Percentiles rank a stretch among this genome's conserved stretches.
These are phyloP conservation scores for Penicillium sp. DNA, from an alignment of 2,329 filamentous ascomycete genomes.

Conservation along the genomic window DNA sequence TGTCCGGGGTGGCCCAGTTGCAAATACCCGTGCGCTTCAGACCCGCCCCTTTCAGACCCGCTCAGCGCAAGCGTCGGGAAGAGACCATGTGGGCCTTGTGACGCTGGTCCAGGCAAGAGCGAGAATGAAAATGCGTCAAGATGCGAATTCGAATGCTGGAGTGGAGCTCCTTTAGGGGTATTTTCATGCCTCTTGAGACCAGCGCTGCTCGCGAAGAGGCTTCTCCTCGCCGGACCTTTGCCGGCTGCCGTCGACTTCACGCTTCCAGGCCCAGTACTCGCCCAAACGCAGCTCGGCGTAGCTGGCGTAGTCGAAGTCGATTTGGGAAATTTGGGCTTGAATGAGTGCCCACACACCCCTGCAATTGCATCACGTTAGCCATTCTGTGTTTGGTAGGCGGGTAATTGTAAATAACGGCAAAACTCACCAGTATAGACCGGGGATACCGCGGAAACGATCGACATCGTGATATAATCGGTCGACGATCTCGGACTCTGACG, in stretches of 20 bases:
- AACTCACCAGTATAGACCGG: constrained; percentile 70
- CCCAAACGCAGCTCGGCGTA: constrained; percentile 84
- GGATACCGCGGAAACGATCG: constrained; percentile 81
- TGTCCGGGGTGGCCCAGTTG: not conserved
- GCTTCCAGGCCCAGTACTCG: constrained; percentile 93
- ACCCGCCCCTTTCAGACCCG: not conserved
- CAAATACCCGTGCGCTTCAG: not conserved
- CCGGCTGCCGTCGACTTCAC: constrained; percentile 65
- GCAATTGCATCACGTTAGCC: constrained; percentile 36
- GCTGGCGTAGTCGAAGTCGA: constrained; percentile 92
- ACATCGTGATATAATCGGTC: constrained; percentile 74
- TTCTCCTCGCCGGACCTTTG: constrained; percentile 55
- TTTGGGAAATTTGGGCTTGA: constrained; percentile 88
- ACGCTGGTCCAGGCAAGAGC: not conserved
- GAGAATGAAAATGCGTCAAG: not conserved
- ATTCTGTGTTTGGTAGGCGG: not conserved
- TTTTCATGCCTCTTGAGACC: constrained; percentile 59
- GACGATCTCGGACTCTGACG: constrained; percentile 60
- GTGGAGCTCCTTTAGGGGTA: not conserved
- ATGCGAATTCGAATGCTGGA: not conserved
- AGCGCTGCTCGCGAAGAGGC: constrained; percentile 74
- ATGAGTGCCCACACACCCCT: constrained; percentile 97
- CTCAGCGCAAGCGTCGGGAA: not conserved
- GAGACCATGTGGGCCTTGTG: not conserved
- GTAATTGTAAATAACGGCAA: not conserved